These are phyloP conservation scores for Aureobasidium subglaciale DNA, from an alignment of 2,329 filamentous ascomycete species.

Conservation along the genomic window DNA sequence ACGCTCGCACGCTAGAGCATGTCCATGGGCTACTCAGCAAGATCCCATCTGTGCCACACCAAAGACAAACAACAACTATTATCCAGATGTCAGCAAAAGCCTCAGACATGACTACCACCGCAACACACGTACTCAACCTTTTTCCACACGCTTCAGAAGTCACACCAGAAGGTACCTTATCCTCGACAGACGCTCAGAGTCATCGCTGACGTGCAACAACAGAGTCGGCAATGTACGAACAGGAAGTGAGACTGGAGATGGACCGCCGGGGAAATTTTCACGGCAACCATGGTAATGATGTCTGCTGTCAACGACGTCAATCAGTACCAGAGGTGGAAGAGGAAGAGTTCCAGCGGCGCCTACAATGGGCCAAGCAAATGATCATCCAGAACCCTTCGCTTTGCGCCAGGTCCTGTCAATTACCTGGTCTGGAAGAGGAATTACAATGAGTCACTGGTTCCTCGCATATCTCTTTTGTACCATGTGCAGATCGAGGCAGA, in stretches of 20 bases:
- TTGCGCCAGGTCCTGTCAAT: conserved; percentile 4
- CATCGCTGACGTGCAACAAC: background rate
- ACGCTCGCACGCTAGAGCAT: background rate
- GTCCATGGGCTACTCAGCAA: background rate
- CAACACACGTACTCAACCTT: background rate
- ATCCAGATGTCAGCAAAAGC: too few species aligned
- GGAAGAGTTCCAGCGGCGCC: conserved; percentile 5
- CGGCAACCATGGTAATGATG: background rate
- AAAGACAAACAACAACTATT: background rate
- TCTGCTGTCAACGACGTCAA: conserved; percentile 4
- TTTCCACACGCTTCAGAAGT: background rate
- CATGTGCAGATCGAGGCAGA: too few species aligned
- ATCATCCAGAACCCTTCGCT: background rate
- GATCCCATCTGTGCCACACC: background rate
- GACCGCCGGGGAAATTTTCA: conserved; percentile 6
- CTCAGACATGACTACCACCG: background rate
- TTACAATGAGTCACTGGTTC: background rate
- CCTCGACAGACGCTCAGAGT: background rate
- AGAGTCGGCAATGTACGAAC: background rate
- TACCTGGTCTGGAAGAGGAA: background rate
- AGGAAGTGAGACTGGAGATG: background rate
- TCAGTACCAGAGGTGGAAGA: background rate
- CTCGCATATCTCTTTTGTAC: background rate
- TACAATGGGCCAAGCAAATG: conserved; percentile 4
- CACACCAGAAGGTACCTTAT: background rate